These are phyloP conservation scores for Spergularia bocconei DNA, from an alignment of 148 eudicot species.

Conservation along the genomic window DNA sequence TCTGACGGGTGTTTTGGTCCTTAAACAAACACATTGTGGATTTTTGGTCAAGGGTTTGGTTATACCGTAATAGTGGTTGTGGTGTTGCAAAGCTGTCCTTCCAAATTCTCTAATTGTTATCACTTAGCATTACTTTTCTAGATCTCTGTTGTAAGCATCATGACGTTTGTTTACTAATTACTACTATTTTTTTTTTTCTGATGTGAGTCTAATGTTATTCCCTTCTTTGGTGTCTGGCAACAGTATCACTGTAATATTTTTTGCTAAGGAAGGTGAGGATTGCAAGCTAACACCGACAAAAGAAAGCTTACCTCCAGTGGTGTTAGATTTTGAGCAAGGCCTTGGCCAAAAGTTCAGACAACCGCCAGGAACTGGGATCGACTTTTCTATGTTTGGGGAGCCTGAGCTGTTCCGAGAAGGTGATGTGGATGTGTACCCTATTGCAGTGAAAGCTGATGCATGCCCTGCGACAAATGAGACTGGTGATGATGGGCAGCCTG, in stretches of 20 bases:
- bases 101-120: background rate
- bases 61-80: background rate
- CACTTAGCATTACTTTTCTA: background rate
- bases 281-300: conserved; percentile 69
- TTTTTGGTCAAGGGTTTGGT: background rate
- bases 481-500: conserved; percentile 45
- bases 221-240: conserved; percentile 15
- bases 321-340: conserved; percentile 69
- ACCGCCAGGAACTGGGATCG: conserved; percentile 88
- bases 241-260: conserved; percentile 64
- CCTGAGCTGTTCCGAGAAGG: conserved; percentile 54
- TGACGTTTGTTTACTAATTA: background rate
- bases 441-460: conserved; percentile 86
- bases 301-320: conserved; percentile 69
- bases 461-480: conserved; percentile 35
- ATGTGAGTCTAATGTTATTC: background rate
- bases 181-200: background rate
- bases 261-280: conserved; percentile 67
- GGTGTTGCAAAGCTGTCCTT: background rate
- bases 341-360: conserved; percentile 84
- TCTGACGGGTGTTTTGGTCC: background rate
- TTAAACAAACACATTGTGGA: background rate
- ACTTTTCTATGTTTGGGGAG: conserved; percentile 71
- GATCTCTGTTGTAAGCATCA: background rate
- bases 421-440: conserved; percentile 58